These are phyloP conservation scores for Melampsora larici-populina DNA, from an alignment of 1,284 basidiomycete genomes.

Conservation along the genomic window DNA sequence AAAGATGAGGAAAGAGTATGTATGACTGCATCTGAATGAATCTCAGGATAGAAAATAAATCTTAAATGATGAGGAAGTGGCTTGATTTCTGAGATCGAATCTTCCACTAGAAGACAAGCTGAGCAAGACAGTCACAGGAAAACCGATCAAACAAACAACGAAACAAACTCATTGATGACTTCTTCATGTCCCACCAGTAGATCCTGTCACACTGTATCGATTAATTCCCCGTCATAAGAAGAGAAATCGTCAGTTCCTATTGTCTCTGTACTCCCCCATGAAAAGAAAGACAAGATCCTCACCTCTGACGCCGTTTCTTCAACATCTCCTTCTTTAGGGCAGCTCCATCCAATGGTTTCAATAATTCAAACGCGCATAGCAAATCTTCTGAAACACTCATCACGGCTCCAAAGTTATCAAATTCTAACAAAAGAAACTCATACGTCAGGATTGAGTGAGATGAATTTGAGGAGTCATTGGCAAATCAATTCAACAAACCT, in stretches of 20 bases:
- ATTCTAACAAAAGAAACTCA: constrained; percentile 61
- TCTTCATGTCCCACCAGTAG: neutral
- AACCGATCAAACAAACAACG: too few species aligned
- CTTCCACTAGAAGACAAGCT: too few species aligned
- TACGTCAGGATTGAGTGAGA: neutral
- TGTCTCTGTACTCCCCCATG: too few species aligned
- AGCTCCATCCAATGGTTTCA: constrained; percentile 92
- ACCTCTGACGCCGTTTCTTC: constrained; percentile 91
- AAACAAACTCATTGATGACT: too few species aligned
- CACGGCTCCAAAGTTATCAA: constrained; percentile 84
- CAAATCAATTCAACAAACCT: constrained; percentile 62
- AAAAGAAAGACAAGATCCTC: neutral
- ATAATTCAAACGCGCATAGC: constrained; percentile 92
- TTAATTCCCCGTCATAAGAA: neutral
- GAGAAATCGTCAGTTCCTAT: neutral
- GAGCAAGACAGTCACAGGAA: too few species aligned
- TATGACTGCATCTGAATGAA: too few species aligned
- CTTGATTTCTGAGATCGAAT: too few species aligned
- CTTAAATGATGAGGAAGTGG: too few species aligned
- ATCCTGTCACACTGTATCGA: neutral
- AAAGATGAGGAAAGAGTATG: too few species aligned
- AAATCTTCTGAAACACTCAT: constrained; percentile 93
- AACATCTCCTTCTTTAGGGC: constrained; percentile 98
- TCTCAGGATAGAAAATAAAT: too few species aligned
- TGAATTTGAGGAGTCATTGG: neutral